Percentiles rank a stretch among this genome's conserved stretches.
phyloP scores from a whole-genome alignment of 2,329 filamentous ascomycete species.

The Talaromyces sp. region DNA sequence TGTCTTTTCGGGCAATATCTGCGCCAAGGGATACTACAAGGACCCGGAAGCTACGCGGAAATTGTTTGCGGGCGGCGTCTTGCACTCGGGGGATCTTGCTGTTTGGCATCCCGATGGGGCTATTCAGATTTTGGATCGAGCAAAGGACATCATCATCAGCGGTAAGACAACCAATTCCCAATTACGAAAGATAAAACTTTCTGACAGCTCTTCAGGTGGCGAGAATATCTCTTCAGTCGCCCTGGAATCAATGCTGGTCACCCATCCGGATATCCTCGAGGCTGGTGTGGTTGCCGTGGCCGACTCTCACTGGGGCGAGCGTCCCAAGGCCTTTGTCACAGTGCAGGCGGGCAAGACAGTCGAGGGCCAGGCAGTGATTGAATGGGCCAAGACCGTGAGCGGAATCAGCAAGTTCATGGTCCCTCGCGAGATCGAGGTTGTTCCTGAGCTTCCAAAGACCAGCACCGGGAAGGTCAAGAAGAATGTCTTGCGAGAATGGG shows the following conservation, averaged over 20 bases:
- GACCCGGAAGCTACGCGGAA: constrained; percentile 79
- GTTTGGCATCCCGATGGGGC: constrained; percentile 90
- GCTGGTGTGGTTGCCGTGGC: constrained; percentile 83
- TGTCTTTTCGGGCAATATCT: constrained; percentile 87
- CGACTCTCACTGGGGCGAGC: constrained; percentile 89
- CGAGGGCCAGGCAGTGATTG: constrained; percentile 65
- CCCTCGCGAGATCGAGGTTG: constrained; percentile 65
- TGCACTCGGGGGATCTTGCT: constrained; percentile 87
- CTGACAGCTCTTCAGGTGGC: constrained; percentile 56
- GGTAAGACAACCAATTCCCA: constrained; percentile 47
- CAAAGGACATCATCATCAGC: constrained; percentile 97
- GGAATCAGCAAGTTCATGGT: constrained; percentile 89
- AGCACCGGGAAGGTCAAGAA: constrained; percentile 96
- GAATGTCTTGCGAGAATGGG: constrained; percentile 86
- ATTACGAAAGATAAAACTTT: neutral
- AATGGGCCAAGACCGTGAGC: constrained; percentile 78
- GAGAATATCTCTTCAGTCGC: constrained; percentile 97
- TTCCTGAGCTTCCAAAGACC: constrained; percentile 90
- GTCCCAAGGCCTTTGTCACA: constrained; percentile 91
- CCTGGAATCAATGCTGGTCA: constrained; percentile 80
- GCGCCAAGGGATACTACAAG: constrained; percentile 86
- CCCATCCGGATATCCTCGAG: constrained; percentile 85
- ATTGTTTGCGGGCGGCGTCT: constrained; percentile 77
- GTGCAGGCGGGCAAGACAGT: constrained; percentile 62
- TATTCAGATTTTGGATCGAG: constrained; percentile 85